A percentile compares a stretch with the other conserved stretches of the same genome.
Evolutionary conservation across 331 rosid species (phyloP).

Genomic region (Stylosanthes scabra): DNA sequence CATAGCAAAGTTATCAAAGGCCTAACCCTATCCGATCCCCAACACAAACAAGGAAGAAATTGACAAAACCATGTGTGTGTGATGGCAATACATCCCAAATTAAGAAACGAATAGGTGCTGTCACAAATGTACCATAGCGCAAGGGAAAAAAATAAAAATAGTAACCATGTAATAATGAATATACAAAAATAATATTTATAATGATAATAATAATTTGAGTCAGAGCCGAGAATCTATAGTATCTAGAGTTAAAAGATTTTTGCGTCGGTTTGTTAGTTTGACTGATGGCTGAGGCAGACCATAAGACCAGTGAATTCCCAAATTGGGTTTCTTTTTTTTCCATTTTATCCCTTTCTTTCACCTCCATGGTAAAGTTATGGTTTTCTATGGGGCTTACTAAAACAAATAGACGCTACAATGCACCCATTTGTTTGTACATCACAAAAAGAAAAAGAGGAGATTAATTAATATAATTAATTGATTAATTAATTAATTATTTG

Average conservation of each 20-base stretch:
- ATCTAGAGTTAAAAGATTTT: conserved; percentile 47
- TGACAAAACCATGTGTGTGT: conserved; percentile 38
- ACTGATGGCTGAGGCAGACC: conserved; percentile 39
- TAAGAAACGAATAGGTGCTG: conserved; percentile 47
- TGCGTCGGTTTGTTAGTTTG: conserved; percentile 57
- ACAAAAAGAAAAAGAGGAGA: neutral
- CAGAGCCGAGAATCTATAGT: conserved; percentile 53
- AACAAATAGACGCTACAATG: conserved; percentile 24
- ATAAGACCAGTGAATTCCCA: conserved; percentile 46
- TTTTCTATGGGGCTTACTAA: conserved; percentile 26
- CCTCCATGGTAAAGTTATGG: conserved; percentile 46
- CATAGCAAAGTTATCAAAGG: conserved; percentile 17
- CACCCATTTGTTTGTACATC: conserved; percentile 39
- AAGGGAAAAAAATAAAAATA: neutral
- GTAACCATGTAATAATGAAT: conserved; percentile 30
- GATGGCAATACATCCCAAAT: conserved; percentile 43
- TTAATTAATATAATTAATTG: neutral
- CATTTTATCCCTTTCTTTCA: conserved; percentile 19
- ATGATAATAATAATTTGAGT: conserved; percentile 44
- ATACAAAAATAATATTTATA: conserved; percentile 26
- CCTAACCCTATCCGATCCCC: conserved; percentile 8
- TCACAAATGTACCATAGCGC: conserved; percentile 38
- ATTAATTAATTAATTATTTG: neutral
- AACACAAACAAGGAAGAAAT: conserved; percentile 24
- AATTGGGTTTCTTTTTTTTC: conserved; percentile 28